These are phyloP conservation scores for Ogataea methanolica DNA, from an alignment of 805 yeast species.

Conservation along the genomic window DNA sequence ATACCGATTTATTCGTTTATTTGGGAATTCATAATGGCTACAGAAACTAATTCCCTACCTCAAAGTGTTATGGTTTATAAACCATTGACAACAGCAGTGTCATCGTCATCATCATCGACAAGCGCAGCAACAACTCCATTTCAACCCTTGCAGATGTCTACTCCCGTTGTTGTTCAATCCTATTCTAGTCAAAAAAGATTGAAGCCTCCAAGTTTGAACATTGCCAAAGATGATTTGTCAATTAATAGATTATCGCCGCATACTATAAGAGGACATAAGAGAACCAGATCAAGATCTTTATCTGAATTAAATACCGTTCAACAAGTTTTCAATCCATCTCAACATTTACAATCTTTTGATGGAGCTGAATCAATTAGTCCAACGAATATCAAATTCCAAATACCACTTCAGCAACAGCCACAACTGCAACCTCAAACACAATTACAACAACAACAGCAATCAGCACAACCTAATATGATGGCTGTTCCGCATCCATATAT, in stretches of 20 bases:
- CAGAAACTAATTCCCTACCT: slow-evolving; percentile 18
- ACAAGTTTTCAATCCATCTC: slow-evolving; percentile 6
- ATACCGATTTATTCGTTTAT: slow-evolving; percentile 26
- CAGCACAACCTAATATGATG: neutral
- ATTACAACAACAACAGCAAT: neutral
- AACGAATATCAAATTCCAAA: neutral
- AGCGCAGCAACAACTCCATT: neutral
- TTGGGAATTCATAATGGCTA: slow-evolving; percentile 28
- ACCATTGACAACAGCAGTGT: neutral
- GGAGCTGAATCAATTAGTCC: slow-evolving; percentile 6
- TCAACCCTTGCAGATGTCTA: neutral
- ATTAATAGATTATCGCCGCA: neutral
- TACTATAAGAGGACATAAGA: slow-evolving; percentile 26
- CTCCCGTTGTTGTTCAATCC: slow-evolving; percentile 1
- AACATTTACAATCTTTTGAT: slow-evolving; percentile 2
- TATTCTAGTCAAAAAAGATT: slow-evolving; percentile 1
- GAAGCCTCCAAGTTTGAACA: slow-evolving; percentile 1
- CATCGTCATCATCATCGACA: neutral
- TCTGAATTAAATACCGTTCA: slow-evolving; percentile 25
- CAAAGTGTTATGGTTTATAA: slow-evolving; percentile 19
- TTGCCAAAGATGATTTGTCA: neutral
- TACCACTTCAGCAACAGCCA: neutral
- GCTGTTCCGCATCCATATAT: neutral
- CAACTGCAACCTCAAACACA: neutral
- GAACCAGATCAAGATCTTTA: slow-evolving; percentile 32